These are phyloP conservation scores for Botrytis squamosa DNA, from an alignment of 2,329 filamentous ascomycete species.

Conservation along the genomic window DNA sequence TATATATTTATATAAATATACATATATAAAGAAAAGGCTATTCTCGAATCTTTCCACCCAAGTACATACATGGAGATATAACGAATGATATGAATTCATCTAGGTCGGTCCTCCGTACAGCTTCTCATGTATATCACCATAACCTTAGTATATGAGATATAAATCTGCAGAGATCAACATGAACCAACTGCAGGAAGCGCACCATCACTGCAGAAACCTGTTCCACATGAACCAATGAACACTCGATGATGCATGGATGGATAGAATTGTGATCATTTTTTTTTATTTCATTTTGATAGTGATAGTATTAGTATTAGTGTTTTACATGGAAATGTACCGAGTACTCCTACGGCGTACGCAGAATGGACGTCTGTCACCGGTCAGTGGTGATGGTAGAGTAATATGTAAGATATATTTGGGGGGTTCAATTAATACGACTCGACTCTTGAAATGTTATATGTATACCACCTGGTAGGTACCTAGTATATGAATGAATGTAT, in stretches of 20 bases:
- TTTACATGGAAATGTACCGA: background rate
- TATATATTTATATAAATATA: no score
- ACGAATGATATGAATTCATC: background rate
- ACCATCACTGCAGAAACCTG: background rate
- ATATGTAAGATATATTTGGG: no score
- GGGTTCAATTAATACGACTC: background rate
- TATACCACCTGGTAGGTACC: no score
- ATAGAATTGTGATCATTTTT: background rate
- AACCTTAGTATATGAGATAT: background rate
- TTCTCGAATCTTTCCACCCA: background rate
- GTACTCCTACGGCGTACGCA: background rate
- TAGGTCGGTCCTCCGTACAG: background rate
- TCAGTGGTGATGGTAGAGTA: background rate
- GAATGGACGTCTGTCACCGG: background rate
- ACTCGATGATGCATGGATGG: background rate
- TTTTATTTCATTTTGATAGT: background rate
- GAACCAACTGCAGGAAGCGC: conserved; percentile 8
- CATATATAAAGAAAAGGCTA: no score
- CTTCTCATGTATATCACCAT: background rate
- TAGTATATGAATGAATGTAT: background rate
- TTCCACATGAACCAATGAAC: background rate
- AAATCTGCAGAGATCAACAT: background rate
- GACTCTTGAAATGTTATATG: background rate
- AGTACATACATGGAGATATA: background rate
- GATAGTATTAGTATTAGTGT: background rate